These are phyloP conservation scores for Microthlaspi erraticum DNA, from an alignment of 345 rosid genomes.

Conservation along the genomic window DNA sequence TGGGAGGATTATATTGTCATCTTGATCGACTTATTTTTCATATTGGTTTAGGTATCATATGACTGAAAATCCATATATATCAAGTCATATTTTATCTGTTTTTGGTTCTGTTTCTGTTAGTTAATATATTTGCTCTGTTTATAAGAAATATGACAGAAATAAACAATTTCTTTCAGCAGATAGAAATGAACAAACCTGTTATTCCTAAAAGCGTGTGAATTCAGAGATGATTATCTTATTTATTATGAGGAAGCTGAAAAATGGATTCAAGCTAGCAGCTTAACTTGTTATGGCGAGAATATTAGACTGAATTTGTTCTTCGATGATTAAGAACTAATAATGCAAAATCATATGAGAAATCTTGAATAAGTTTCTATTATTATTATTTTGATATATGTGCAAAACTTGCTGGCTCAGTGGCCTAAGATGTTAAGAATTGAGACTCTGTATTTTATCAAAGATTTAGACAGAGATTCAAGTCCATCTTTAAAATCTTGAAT, in stretches of 20 bases:
- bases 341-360: background rate
- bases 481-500: slow-evolving; percentile 50
- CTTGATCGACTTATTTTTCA: background rate
- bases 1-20: no score
- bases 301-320: background rate
- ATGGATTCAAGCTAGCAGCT: background rate
- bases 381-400: background rate
- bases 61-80: background rate
- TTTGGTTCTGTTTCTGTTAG: background rate
- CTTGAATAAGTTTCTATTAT: slow-evolving; percentile 5
- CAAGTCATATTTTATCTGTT: background rate
- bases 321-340: background rate
- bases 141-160: background rate
- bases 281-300: background rate
- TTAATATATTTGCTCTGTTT: background rate
- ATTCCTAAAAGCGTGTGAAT: background rate
- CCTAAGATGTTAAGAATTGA: slow-evolving; percentile 52
- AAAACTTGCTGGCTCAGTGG: slow-evolving; percentile 31
- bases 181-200: background rate
- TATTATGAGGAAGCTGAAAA: background rate
- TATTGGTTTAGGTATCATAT: background rate
- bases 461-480: slow-evolving; percentile 39
- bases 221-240: slow-evolving; percentile 1
- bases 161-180: background rate
- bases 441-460: slow-evolving; percentile 54